phyloP scores from a whole-genome alignment of 2,329 filamentous ascomycete genomes.

The Colletotrichum eremochloae region DNA sequence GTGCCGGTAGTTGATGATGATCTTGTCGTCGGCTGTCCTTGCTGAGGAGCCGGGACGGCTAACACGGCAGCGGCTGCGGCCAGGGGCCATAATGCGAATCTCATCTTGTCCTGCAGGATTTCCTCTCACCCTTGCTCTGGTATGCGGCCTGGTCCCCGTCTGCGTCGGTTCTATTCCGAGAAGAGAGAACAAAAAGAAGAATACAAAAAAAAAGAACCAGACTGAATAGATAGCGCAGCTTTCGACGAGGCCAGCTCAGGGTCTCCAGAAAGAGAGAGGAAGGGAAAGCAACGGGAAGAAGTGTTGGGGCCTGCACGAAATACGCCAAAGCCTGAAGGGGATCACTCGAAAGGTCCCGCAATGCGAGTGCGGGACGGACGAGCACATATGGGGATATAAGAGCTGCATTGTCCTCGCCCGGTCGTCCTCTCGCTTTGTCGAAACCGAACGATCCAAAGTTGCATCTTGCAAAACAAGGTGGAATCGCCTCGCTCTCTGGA shows the following conservation, averaged over 20 bases:
- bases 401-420: constrained; percentile 20
- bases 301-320: constrained; percentile 18
- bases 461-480: not conserved
- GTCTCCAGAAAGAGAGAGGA: constrained; percentile 26
- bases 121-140: not conserved
- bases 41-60: constrained; percentile 34
- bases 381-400: constrained; percentile 36
- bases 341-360: not conserved
- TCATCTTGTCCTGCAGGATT: constrained; percentile 14
- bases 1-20: constrained; percentile 13
- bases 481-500: constrained; percentile 11
- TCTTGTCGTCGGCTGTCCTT: not conserved
- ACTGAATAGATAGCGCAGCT: constrained; percentile 38
- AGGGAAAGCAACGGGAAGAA: constrained; percentile 15
- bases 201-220: not conserved
- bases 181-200: not conserved
- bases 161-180: not conserved
- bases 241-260: constrained; percentile 40
- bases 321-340: constrained; percentile 22
- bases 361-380: not conserved
- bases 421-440: not conserved
- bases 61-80: constrained; percentile 34
- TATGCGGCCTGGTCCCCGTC: not conserved
- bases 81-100: constrained; percentile 32
- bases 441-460: not conserved